These are phyloP conservation scores for Apium graveolens DNA, from an alignment of 129 eudicot genomes.

Conservation along the genomic window DNA sequence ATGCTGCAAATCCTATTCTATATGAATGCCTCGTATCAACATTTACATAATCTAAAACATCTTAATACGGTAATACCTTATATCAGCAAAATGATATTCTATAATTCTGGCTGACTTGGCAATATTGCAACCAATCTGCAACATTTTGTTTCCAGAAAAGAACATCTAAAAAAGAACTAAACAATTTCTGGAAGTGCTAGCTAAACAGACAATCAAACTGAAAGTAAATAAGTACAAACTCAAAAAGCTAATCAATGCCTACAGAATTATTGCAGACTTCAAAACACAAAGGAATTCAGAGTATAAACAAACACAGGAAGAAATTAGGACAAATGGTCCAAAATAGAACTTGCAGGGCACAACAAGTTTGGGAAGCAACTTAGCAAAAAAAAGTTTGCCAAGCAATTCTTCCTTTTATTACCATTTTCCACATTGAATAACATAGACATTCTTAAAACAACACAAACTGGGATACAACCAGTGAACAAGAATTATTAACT, in stretches of 20 bases:
- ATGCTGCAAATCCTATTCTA: too few relatives aligned
- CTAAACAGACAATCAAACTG: not conserved
- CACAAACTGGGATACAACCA: not conserved
- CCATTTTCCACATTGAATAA: constrained; percentile 1
- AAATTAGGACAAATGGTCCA: not conserved
- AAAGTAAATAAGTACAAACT: not conserved
- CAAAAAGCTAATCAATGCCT: not conserved
- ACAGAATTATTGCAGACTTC: not conserved
- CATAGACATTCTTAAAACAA: not conserved
- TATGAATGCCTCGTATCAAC: too few relatives aligned
- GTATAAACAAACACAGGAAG: too few relatives aligned
- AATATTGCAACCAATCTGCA: too few relatives aligned
- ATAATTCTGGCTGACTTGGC: too few relatives aligned
- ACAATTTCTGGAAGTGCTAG: not conserved
- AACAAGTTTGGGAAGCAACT: not conserved
- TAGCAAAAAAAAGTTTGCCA: too few relatives aligned
- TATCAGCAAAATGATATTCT: too few relatives aligned
- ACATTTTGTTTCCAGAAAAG: too few relatives aligned
- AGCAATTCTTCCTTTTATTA: constrained; percentile 1
- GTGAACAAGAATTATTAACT: not conserved
- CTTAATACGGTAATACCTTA: too few relatives aligned
- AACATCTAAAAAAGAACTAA: too few relatives aligned
- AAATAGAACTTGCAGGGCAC: not conserved
- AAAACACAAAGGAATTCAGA: not conserved
- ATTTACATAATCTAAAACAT: too few relatives aligned